phyloP scores from a whole-genome alignment of 2,329 filamentous ascomycete species.

The Berkeleyomyces rouxiae region DNA sequence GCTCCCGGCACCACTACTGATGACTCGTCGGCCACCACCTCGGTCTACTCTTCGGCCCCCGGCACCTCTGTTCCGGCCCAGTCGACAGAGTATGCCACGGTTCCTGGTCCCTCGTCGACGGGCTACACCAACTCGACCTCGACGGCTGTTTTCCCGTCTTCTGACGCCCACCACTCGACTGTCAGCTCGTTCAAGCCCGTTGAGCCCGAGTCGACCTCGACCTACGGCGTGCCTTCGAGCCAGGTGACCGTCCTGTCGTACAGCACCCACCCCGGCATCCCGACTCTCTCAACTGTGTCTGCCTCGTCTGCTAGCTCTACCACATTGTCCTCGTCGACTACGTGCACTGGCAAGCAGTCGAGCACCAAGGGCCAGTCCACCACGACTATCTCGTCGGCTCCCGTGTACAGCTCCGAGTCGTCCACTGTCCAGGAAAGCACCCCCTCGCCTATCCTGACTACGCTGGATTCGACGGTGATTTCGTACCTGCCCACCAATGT shows the following conservation, averaged over 20 bases:
- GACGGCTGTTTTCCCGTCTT: neutral
- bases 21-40: neutral
- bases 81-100: neutral
- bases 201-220: neutral
- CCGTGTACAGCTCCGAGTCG: neutral
- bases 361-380: neutral
- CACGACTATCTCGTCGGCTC: neutral
- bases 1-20: neutral
- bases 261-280: slow-evolving; percentile 1
- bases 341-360: slow-evolving; percentile 4
- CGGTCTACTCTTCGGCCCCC: neutral
- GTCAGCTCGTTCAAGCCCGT: neutral
- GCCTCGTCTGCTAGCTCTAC: neutral
- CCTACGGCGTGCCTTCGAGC: neutral
- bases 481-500: neutral
- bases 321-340: neutral
- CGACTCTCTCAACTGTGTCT: neutral
- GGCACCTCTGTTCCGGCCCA: neutral
- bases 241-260: neutral
- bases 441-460: slow-evolving; percentile 8
- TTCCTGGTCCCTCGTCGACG: neutral
- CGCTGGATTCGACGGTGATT: slow-evolving; percentile 7
- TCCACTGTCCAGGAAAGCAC: neutral
- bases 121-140: neutral
- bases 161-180: neutral